These are phyloP conservation scores for Trichomonas vaginalis DNA, from an alignment of 208 protist genomes.

Conservation along the genomic window DNA sequence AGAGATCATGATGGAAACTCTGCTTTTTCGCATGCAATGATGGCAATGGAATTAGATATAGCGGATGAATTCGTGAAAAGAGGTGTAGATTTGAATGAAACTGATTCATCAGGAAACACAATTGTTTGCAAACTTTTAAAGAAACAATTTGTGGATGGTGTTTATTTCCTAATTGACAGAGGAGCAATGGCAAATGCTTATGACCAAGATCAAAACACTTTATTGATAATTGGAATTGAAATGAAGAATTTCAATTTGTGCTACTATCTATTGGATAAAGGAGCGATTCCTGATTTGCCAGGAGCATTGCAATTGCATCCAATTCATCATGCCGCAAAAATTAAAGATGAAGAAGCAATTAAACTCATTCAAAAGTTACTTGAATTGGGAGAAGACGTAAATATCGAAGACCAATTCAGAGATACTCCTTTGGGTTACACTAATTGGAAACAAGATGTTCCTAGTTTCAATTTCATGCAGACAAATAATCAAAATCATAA, in stretches of 20 bases:
- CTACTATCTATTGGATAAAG: background rate
- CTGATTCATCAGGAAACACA: background rate
- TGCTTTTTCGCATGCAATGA: background rate
- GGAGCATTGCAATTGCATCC: background rate
- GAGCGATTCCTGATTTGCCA: background rate
- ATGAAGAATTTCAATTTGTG: background rate
- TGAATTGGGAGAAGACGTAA: background rate
- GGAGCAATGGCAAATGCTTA: background rate
- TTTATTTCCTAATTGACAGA: background rate
- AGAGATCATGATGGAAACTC: background rate
- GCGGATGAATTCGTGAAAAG: background rate
- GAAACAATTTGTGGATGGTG: background rate
- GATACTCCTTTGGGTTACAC: background rate
- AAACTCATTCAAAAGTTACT: background rate
- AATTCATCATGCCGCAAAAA: background rate
- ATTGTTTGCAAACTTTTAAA: background rate
- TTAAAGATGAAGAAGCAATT: background rate
- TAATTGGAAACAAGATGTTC: background rate
- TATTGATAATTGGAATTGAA: background rate
- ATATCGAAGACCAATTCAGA: background rate
- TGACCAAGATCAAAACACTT: background rate
- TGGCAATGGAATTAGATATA: background rate
- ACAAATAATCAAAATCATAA: too few species aligned
- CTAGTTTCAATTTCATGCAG: too few species aligned
- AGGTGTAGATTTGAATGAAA: background rate